Base-by-base conservation (phyloP, 2,329 filamentous ascomycete species). In the Hypoxylon sp. region DNA sequence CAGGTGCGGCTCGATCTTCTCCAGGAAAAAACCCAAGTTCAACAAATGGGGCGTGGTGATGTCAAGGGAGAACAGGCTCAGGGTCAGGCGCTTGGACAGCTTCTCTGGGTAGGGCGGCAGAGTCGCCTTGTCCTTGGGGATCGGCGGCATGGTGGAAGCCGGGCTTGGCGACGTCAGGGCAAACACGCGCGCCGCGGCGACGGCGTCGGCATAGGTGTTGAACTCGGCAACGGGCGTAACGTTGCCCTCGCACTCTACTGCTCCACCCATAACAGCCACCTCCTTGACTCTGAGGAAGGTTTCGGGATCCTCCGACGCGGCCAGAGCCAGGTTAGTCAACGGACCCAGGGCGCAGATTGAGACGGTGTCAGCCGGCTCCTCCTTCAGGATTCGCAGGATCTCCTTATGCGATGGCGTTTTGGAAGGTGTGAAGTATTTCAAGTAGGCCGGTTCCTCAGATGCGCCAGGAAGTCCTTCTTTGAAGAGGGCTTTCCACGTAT, bases 241-340 rank as follows among this genome's bases (percentile, higher is more conserved):
- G 74, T 99, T 99, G 66, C 95, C 95, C 47, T 87, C 83, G 40
- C 87, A 78, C 57, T 90, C 82, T 50, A 99, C 84, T 20, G 91
- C 88, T 58, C 95, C 95, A 57, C 94, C 95, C 95, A 99, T 99
- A 42, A 97, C 90, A 3, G 97, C 88, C 2, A 99, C 84, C 75
- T 98, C 92, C 74, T 96, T 96, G 45, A 88, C 91, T 38, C 87
- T 86, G 52, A 99, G 81, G 74, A 99, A 97, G 0, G 92, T 88
- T 74, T 94, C 91, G 0, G 93, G 88, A 66, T 98, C 94, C 69
- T 92, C 87, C 11, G 92, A 88, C 2, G 95, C 93, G 2, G 95
- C 95, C 21, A 96, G 76, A 1, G 95, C 95, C 24, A 97, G 78
- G 72, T 97, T 99, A n/a, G 95, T 98, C 66, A 98, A 79, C 1